Conservation (phyloP, 2,329 filamentous ascomycete species). For the Fusarium clavum region DNA sequence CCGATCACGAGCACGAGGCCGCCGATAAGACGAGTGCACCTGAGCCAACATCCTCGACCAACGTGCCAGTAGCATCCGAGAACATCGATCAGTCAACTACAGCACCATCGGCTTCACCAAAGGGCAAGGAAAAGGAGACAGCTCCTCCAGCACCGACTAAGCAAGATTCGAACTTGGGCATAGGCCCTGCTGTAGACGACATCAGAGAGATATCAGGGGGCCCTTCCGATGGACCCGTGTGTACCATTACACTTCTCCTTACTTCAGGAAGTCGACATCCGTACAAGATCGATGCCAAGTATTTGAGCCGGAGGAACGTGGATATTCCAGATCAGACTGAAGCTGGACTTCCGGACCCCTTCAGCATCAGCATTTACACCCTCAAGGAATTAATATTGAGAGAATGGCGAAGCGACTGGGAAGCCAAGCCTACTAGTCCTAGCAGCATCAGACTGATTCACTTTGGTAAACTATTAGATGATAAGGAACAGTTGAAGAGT, state of each 20-base stretch:
- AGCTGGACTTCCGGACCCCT: slow-evolving; percentile 76
- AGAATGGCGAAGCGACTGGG: slow-evolving; percentile 95
- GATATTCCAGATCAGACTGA: slow-evolving; percentile 74
- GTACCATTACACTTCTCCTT: slow-evolving; percentile 85
- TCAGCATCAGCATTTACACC: slow-evolving; percentile 91
- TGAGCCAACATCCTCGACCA: slow-evolving; percentile 33
- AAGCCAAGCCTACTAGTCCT: slow-evolving; percentile 84
- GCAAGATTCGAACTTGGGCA: slow-evolving; percentile 55
- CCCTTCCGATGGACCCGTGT: slow-evolving; percentile 56
- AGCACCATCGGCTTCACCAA: slow-evolving; percentile 42
- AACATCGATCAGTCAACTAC: slow-evolving; percentile 34
- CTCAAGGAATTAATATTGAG: slow-evolving; percentile 93
- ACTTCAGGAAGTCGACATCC: slow-evolving; percentile 86
- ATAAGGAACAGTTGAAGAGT: slow-evolving; percentile 89
- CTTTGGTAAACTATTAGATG: slow-evolving; percentile 90
- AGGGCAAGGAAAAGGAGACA: slow-evolving; percentile 52
- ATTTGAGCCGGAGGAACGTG: slow-evolving; percentile 83
- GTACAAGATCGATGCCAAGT: slow-evolving; percentile 89
- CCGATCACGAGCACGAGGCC: slow-evolving; percentile 32
- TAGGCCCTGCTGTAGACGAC: slow-evolving; percentile 58
- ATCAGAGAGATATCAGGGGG: slow-evolving; percentile 52
- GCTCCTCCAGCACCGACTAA: slow-evolving; percentile 47
- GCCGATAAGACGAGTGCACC: slow-evolving; percentile 29
- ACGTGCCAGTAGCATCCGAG: slow-evolving; percentile 34
- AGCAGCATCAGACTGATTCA: slow-evolving; percentile 91